Base-by-base conservation (phyloP, 2,329 filamentous ascomycete genomes). In the Ophiostoma perfectum region DNA sequence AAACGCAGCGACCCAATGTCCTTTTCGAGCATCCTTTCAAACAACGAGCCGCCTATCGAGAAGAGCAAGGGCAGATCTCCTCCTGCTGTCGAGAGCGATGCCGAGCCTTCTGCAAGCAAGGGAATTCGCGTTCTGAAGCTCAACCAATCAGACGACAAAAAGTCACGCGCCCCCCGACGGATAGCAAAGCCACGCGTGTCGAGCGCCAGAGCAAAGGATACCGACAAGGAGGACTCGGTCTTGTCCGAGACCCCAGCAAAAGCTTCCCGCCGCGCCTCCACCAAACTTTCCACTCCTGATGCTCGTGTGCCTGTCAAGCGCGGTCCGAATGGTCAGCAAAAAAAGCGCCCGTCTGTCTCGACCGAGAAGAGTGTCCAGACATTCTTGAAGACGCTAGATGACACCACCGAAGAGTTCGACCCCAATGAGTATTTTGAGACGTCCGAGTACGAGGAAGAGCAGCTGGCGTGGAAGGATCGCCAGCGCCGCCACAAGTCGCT, bases 11-110 rank as follows among this genome's bases (percentile, higher is more conserved):
- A 96, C 76, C 90, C 93, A 67, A 97, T 97, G 93, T 95, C 93
- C 5, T 95, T 98, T 75, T 95, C 92, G 72, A 97, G 93, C 76
- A 96, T 98, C 70, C 88, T 98, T 60, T 94, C 92, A 4, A 93
- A 87, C 73, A 84, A 90, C 68, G 89, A 92, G 68, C 88, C 71
- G 1, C n/a, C 90, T 67, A 83, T 86, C 52, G 81, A 83, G 2
- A 83, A 83, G 70, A 82, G 84, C 7, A 83, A 80, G 72, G 76
- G 79, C 12, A 81, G 80, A 60, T 81, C 82, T 2, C 63, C 69
- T 11, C 66, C 55, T 6, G 39, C 64, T 11, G 41, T 65, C 38
- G 70, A 72, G 7, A 70, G 69, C 44, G 71, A 72, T 14, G 58
- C 62, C 4, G 70, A 72, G n/a, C 62, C 63, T 2, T 60, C 63